Conservation (phyloP, 495 filamentous ascomycete species). For the Penicillium cinerascens region DNA sequence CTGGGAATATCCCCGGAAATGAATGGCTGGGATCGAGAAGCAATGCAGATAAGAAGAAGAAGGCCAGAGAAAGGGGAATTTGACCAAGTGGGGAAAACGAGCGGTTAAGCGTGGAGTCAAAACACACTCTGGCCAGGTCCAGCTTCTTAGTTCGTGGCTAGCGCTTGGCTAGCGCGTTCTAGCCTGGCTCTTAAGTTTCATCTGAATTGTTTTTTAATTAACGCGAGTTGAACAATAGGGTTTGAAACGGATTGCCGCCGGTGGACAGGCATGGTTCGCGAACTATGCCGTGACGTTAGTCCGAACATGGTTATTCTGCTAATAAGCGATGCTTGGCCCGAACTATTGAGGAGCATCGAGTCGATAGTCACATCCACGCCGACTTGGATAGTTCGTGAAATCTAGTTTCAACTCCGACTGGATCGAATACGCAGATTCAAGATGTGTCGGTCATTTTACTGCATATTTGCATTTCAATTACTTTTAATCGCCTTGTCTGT, state of each 20-base stretch:
- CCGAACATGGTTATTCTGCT: too few relatives aligned
- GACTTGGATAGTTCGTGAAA: too few relatives aligned
- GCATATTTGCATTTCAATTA: neutral
- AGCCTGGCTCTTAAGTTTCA: neutral
- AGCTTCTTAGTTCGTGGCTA: too few relatives aligned
- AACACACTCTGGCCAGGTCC: neutral
- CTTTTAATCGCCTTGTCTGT: neutral
- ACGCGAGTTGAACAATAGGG: too few relatives aligned
- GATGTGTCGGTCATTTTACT: neutral
- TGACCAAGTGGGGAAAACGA: conserved; percentile 4
- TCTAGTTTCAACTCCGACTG: too few relatives aligned
- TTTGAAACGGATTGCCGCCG: too few relatives aligned
- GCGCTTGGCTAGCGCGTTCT: neutral
- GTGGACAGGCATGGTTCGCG: too few relatives aligned
- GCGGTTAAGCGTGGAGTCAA: neutral
- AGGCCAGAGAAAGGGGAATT: conserved; percentile 9
- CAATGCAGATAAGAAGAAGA: conserved; percentile 9
- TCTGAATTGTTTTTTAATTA: neutral
- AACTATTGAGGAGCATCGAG: too few relatives aligned
- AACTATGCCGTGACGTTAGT: too few relatives aligned
- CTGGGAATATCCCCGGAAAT: conserved; percentile 2
- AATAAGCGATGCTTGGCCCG: too few relatives aligned
- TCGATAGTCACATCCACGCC: too few relatives aligned
- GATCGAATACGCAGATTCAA: too few relatives aligned
- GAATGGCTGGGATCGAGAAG: conserved; percentile 4